Evolutionary conservation across 2,329 filamentous ascomycete genomes (phyloP), one percentile per base, ranked within the genome.

Genomic region (Aspergillus terreus): DNA sequence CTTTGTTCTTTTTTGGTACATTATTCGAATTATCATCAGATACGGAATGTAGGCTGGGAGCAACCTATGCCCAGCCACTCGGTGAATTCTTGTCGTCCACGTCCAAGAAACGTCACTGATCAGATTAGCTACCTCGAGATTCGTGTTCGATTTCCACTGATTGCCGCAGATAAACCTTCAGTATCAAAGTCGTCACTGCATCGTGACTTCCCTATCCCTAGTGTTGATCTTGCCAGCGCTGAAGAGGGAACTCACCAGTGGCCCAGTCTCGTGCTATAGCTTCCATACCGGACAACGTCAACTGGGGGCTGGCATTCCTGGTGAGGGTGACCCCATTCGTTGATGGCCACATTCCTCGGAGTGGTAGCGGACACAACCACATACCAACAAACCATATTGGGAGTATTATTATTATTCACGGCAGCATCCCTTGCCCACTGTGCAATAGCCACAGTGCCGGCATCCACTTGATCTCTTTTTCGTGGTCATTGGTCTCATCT

Each of bases 241-340:
- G 15, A 21, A 36, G 21, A 23, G 14, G 21, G 15, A 33, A 36
- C 11, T 23, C 32, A 36, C 10, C 32, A 21, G 25, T 27, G 30
- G 10, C 27, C n/a, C 32, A 25, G 21, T 9, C 44, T 33, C 17
- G 27, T 46, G 47, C 30, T 51, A 53, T 44, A 51, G 49, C 45
- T 61, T 51, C 53, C 57, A 61, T 62, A 46, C 60, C 60, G 58
- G 40, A 23, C 32, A 40, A 33, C 44, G 44, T 54, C 47, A 50
- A 46, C 32, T 23, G 35, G 33, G 30, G 32, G 38, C 33, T 25
- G n/a, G 40, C 58, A 62, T 62, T 60, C 60, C 57, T 14, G n/a
- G 43, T 21, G 44, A 15, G 23, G 23, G 17, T 6, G 41, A 32
- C 35, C 33, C 41, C 42, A 45, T 55, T 45, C 49, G 43, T 44